Conservation (phyloP, 2,329 filamentous ascomycete genomes). For the Fonsecaea monophora region DNA sequence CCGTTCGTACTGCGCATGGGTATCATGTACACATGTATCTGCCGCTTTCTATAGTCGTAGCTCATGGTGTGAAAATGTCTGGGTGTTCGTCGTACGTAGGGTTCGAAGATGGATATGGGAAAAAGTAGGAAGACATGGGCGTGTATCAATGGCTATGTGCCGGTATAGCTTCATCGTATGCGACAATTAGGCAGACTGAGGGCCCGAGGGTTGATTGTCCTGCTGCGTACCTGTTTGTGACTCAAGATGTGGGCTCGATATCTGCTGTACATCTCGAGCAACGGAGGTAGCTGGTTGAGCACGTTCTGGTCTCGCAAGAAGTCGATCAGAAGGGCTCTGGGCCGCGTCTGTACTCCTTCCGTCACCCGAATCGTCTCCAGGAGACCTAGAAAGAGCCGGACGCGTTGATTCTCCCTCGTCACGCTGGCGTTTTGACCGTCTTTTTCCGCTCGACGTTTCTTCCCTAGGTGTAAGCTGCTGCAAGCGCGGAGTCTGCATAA, state of each 20-base stretch:
- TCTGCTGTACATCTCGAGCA: slow-evolving; percentile 25
- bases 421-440: slow-evolving; percentile 25
- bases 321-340: slow-evolving; percentile 34
- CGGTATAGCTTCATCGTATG: neutral
- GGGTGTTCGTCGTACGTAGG: slow-evolving; percentile 2
- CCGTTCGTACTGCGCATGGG: slow-evolving; percentile 30
- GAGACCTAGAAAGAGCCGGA: slow-evolving; percentile 21
- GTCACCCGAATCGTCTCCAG: slow-evolving; percentile 32
- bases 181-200: slow-evolving; percentile 16
- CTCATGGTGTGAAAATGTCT: slow-evolving; percentile 15
- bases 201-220: slow-evolving; percentile 19
- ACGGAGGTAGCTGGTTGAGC: slow-evolving; percentile 27
- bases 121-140: neutral
- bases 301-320: slow-evolving; percentile 33
- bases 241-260: slow-evolving; percentile 22
- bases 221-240: slow-evolving; percentile 15
- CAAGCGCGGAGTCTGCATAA: slow-evolving; percentile 30
- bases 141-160: neutral
- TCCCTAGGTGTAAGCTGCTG: slow-evolving; percentile 24
- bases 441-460: slow-evolving; percentile 36
- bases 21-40: slow-evolving; percentile 31
- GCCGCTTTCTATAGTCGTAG: slow-evolving; percentile 34
- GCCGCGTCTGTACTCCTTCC: slow-evolving; percentile 31
- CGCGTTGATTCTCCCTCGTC: slow-evolving; percentile 22
- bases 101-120: neutral